phyloP scores from a whole-genome alignment of 306 rosid genomes.

The Cicer yamashitae region DNA sequence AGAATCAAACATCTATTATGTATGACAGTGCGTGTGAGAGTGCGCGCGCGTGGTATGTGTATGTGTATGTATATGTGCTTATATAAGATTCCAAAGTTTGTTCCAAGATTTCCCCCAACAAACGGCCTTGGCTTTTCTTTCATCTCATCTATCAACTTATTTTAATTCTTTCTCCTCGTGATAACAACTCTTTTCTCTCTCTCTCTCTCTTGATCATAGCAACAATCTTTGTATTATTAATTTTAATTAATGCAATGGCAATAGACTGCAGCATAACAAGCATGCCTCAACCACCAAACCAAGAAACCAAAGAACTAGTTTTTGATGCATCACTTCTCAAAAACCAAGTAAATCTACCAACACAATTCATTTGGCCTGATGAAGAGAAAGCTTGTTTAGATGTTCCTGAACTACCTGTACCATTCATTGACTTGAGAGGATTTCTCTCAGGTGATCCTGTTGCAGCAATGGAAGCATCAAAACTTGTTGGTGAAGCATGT shows the following conservation, averaged over 20 bases:
- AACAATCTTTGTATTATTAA: background rate
- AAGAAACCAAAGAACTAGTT: constrained; percentile 51
- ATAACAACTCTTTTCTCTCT: constrained; percentile 5
- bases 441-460: constrained; percentile 71
- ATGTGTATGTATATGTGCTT: constrained; percentile 12
- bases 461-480: constrained; percentile 64
- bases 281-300: constrained; percentile 53
- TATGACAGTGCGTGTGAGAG: background rate
- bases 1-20: too few species aligned
- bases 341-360: constrained; percentile 60
- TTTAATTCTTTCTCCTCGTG: constrained; percentile 36
- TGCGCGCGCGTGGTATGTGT: constrained; percentile 8
- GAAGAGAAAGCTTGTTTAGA: constrained; percentile 62
- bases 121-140: constrained; percentile 88
- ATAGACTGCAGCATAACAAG: constrained; percentile 62
- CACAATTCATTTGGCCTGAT: constrained; percentile 91
- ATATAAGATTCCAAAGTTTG: constrained; percentile 80
- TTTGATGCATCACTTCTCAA: constrained; percentile 75
- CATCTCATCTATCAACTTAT: constrained; percentile 61
- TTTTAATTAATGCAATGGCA: constrained; percentile 66
- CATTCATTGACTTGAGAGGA: constrained; percentile 67
- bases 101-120: constrained; percentile 60
- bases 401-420: constrained; percentile 64
- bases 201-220: constrained; percentile 14
- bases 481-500: constrained; percentile 76